Conservation (phyloP, 306 rosid species). For the Vigna nakashimae region DNA sequence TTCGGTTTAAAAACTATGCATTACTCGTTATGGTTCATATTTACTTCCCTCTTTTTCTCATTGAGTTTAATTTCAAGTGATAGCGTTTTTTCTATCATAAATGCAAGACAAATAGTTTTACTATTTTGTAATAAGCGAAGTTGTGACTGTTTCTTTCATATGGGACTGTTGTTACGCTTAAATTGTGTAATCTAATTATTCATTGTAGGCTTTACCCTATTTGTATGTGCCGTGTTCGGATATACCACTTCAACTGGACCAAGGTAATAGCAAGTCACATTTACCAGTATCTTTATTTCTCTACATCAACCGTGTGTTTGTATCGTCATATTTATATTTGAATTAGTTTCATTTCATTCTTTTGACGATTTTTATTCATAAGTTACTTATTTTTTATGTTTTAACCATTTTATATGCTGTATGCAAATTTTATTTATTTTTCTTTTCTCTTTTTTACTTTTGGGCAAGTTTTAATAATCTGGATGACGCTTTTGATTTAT, state of each 20-base stretch:
- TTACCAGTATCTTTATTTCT: neutral
- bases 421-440: neutral
- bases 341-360: neutral
- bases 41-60: neutral
- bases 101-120: slow-evolving; percentile 3
- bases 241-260: slow-evolving; percentile 55
- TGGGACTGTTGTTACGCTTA: neutral
- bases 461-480: slow-evolving; percentile 22
- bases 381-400: slow-evolving; percentile 17
- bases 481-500: slow-evolving; percentile 26
- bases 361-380: slow-evolving; percentile 17
- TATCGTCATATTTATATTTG: slow-evolving; percentile 15
- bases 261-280: slow-evolving; percentile 56
- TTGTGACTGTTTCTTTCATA: neutral
- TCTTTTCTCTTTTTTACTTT: neutral
- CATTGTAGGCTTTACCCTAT: slow-evolving; percentile 81
- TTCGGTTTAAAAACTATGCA: neutral
- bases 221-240: slow-evolving; percentile 81
- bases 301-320: slow-evolving; percentile 30
- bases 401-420: slow-evolving; percentile 4
- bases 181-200: slow-evolving; percentile 37
- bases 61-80: neutral
- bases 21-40: neutral
- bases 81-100: slow-evolving; percentile 4
- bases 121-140: slow-evolving; percentile 10